Evolutionary conservation across 2,329 filamentous ascomycete species (phyloP).

Genomic region (Trichothecium sympodiale): DNA sequence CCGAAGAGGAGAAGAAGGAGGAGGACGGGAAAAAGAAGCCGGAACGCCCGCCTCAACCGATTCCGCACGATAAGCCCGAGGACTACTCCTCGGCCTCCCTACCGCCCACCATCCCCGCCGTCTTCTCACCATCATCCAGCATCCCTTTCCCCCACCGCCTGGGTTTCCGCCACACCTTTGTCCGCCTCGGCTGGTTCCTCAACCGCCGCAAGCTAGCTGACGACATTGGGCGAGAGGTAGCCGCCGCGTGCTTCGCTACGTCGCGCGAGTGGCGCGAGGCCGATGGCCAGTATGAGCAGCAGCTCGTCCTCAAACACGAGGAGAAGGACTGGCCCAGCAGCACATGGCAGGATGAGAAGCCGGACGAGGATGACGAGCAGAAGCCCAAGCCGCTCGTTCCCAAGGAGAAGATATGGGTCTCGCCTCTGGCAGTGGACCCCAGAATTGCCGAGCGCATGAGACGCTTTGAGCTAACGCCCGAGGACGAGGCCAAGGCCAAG

Average conservation of each 20-base stretch:
- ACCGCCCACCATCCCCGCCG: conserved; percentile 53
- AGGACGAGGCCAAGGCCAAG: conserved; percentile 58
- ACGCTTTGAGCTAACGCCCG: conserved; percentile 57
- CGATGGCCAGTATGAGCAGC: conserved; percentile 25
- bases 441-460: conserved; percentile 72
- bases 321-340: conserved; percentile 78
- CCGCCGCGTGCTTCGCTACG: conserved; percentile 64
- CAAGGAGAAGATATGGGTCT: conserved; percentile 64
- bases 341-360: conserved; percentile 48
- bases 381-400: conserved; percentile 33
- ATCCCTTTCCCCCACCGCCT: conserved; percentile 82
- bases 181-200: conserved; percentile 77
- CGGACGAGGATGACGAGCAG: conserved; percentile 23
- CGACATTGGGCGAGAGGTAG: conserved; percentile 75
- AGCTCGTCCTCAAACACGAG: conserved; percentile 54
- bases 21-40: conserved; percentile 41
- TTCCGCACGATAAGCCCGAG: conserved; percentile 61
- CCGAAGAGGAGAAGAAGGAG: conserved; percentile 28
- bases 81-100: conserved; percentile 60
- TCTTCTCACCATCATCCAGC: conserved; percentile 61
- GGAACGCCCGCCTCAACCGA: conserved; percentile 49
- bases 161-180: conserved; percentile 83
- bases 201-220: conserved; percentile 80
- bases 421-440: conserved; percentile 63
- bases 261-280: conserved; percentile 37